Conservation (phyloP, 2,329 filamentous ascomycete species). For the Calonectria pteridis region DNA sequence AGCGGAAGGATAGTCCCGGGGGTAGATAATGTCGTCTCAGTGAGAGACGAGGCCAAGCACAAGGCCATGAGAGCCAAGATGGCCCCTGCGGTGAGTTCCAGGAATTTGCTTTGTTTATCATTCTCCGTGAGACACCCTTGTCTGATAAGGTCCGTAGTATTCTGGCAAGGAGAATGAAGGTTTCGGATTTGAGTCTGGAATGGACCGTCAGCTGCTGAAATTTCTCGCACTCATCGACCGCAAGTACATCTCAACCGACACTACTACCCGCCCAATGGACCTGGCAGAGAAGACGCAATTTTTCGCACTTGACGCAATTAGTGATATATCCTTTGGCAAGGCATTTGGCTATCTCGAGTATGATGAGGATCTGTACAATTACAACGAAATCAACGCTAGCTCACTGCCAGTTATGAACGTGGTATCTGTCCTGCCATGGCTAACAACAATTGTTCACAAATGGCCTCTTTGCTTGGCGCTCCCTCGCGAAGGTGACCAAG, state of each 20-base stretch:
- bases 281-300: constrained; percentile 63
- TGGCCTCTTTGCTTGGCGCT: constrained; percentile 53
- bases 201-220: constrained; percentile 53
- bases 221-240: constrained; percentile 60
- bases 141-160: constrained; percentile 53
- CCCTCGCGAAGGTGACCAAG: constrained; percentile 51
- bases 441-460: constrained; percentile 50
- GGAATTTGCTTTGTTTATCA: not conserved
- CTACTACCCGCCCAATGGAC: constrained; percentile 55
- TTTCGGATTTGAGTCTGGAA: constrained; percentile 55
- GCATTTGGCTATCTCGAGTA: constrained; percentile 64
- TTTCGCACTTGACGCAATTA: constrained; percentile 67
- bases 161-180: constrained; percentile 62
- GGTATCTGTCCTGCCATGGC: constrained; percentile 51
- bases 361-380: constrained; percentile 61
- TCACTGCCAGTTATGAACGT: constrained; percentile 54
- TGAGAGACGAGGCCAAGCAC: constrained; percentile 61
- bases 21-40: constrained; percentile 66
- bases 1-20: constrained; percentile 65
- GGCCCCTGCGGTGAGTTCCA: constrained; percentile 54
- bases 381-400: constrained; percentile 59
- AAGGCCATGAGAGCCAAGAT: constrained; percentile 58
- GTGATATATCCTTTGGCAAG: constrained; percentile 64
- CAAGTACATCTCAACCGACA: constrained; percentile 59
- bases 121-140: not conserved